Base-by-base conservation (phyloP, 441 rosid species). In the Flueggea neowawraea region DNA sequence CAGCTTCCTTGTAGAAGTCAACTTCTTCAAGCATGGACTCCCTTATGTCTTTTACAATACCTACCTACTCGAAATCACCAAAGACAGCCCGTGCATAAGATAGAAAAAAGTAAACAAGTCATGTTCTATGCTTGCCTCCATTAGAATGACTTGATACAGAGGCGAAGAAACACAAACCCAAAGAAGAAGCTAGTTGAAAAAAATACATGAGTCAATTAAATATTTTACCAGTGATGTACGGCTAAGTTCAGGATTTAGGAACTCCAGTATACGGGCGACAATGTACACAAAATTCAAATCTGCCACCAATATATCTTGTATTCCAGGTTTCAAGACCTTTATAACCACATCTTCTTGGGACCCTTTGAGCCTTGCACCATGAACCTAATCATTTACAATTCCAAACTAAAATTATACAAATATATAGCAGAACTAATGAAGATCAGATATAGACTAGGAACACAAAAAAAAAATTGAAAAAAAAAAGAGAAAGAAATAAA, bases 21-120 rank as follows among this genome's bases (percentile, higher is more conserved):
- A 91, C 97, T 84, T 95, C 99, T 82, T 95, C 97, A 65, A 95
- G 96, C 99, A 95, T 88, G 52, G 99, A 89, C 56, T 84, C 96
- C 55, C 97, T 80, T 68, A 91, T 95, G 76, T 95, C 99, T 69
- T 86, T 81, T 64, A 95, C 88, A 73, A 95, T 82, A 73, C 84
- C 92, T 63, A 95, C 97, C 99, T 91, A 72, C 69, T 56, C 4
- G 41, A 36, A 36, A 4, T 36, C 7, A 36, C 41, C 1, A 36
- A 36, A 36, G 41, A 36, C 0, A 8, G n/a, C 41, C 6, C 1
- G 7, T 0, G 41, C 41, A 36, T 36, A 36, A 36, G 41, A 36
- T 36, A 36, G 41, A 36, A 5, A 1, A 36, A 36, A 36, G 41
- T 8, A 5, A 36, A 5, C 9, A 36, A 1, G 41, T 36, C 41